phyloP scores from a whole-genome alignment of 352 stramenopile genomes.

The Aphanomyces invadans region DNA sequence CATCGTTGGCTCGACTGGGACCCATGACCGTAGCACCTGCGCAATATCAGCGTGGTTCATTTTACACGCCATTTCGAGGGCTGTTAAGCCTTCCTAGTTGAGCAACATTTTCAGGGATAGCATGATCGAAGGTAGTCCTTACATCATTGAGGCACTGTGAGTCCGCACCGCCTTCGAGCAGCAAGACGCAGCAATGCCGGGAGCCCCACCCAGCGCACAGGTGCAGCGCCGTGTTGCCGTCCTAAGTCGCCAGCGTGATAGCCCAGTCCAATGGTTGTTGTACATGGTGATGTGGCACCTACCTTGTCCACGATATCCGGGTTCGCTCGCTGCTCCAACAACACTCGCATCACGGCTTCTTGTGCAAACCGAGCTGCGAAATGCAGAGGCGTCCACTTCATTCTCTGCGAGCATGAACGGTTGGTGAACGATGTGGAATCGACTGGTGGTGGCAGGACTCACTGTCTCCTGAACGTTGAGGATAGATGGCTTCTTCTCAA shows the following conservation, averaged over 20 bases:
- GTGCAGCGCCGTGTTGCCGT: slow-evolving; percentile 60
- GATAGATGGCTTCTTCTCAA: slow-evolving; percentile 34
- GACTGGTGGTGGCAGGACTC: not conserved
- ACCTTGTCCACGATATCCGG: slow-evolving; percentile 39
- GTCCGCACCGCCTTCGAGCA: slow-evolving; percentile 45
- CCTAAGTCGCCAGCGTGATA: slow-evolving; percentile 28
- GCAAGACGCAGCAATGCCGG: slow-evolving; percentile 40
- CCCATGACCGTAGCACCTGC: slow-evolving; percentile 42
- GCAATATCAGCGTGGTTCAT: slow-evolving; percentile 36
- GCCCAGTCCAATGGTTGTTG: not conserved
- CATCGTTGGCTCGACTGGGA: slow-evolving; percentile 32
- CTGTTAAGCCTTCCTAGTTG: slow-evolving; percentile 28
- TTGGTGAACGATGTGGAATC: slow-evolving; percentile 6
- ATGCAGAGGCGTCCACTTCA: slow-evolving; percentile 52
- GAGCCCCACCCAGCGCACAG: slow-evolving; percentile 62
- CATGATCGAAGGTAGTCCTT: not conserved
- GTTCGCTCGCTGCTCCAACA: slow-evolving; percentile 41
- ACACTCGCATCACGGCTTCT: slow-evolving; percentile 36
- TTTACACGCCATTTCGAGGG: slow-evolving; percentile 34
- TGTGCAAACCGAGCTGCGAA: slow-evolving; percentile 53
- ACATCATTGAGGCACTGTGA: slow-evolving; percentile 30
- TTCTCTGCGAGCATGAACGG: no score
- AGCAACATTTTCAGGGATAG: not conserved
- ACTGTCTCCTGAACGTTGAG: slow-evolving; percentile 55
- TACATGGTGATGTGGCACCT: no score